These are phyloP conservation scores for Hemileia vastatrix DNA, from an alignment of 1,284 basidiomycete genomes.

Conservation along the genomic window DNA sequence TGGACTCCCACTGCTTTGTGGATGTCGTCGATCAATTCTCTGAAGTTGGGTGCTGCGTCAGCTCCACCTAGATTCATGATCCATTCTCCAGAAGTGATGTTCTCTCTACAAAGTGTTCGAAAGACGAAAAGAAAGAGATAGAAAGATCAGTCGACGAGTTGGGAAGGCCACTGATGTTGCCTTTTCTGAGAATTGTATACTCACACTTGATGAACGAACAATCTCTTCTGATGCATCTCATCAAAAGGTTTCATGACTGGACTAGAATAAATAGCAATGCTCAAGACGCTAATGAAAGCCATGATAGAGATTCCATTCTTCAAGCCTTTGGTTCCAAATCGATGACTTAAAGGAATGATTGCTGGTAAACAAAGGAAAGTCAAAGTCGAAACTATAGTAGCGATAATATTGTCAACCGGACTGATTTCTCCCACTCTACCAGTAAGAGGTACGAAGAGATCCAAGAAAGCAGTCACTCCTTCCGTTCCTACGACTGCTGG, in stretches of 20 bases:
- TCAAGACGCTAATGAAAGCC: background rate
- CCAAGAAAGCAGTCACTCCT: slow-evolving; percentile 60
- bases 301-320: slow-evolving; percentile 1
- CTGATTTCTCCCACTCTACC: slow-evolving; percentile 53
- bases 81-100: slow-evolving; percentile 39
- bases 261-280: slow-evolving; percentile 25
- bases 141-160: background rate
- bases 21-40: slow-evolving; percentile 30
- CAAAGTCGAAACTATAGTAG: slow-evolving; percentile 48
- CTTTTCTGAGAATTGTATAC: background rate
- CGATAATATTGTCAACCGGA: slow-evolving; percentile 82
- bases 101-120: slow-evolving; percentile 23
- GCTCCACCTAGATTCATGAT: slow-evolving; percentile 38
- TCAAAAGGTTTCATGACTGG: slow-evolving; percentile 60
- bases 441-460: slow-evolving; percentile 86
- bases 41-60: slow-evolving; percentile 34
- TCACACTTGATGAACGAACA: slow-evolving; percentile 66
- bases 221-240: slow-evolving; percentile 70
- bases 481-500: slow-evolving; percentile 63
- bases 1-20: slow-evolving; percentile 29
- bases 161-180: background rate
- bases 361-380: slow-evolving; percentile 54
- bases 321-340: slow-evolving; percentile 51
- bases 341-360: slow-evolving; percentile 57
- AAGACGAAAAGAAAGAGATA: background rate